Percentiles rank a stretch among this genome's conserved stretches.
Conservation (phyloP, 208 protist species). For the Histomonas meleagridis region DNA sequence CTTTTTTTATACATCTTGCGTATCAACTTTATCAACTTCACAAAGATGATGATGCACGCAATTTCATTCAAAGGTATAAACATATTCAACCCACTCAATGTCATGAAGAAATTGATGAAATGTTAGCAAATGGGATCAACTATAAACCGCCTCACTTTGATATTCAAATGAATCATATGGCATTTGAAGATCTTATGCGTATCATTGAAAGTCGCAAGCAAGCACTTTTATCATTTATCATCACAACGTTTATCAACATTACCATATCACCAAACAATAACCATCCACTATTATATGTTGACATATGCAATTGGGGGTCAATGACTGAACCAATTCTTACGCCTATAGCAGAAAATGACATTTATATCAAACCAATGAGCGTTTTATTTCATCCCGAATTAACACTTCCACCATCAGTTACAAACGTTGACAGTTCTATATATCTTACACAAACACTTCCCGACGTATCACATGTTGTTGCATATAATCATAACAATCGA, state of each 20-base stretch:
- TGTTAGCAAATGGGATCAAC: not conserved
- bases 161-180: not conserved
- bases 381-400: not conserved
- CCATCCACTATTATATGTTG: not conserved
- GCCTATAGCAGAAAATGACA: too few species aligned
- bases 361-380: not conserved
- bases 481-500: not conserved
- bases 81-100: not conserved
- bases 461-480: not conserved
- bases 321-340: not conserved
- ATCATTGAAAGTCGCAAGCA: not conserved
- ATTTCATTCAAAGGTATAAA: not conserved
- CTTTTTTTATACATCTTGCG: not conserved
- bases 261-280: not conserved
- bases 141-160: too few species aligned
- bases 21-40: not conserved
- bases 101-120: not conserved
- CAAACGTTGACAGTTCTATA: not conserved
- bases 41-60: not conserved
- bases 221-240: not conserved
- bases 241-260: not conserved
- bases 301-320: not conserved
- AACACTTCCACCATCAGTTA: not conserved
- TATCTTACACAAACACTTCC: not conserved
- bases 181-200: not conserved